Evolutionary conservation across 441 rosid genomes (phyloP), one percentile per base, ranked within the genome.

Genomic region (Pelargonium myrrhifolium): DNA sequence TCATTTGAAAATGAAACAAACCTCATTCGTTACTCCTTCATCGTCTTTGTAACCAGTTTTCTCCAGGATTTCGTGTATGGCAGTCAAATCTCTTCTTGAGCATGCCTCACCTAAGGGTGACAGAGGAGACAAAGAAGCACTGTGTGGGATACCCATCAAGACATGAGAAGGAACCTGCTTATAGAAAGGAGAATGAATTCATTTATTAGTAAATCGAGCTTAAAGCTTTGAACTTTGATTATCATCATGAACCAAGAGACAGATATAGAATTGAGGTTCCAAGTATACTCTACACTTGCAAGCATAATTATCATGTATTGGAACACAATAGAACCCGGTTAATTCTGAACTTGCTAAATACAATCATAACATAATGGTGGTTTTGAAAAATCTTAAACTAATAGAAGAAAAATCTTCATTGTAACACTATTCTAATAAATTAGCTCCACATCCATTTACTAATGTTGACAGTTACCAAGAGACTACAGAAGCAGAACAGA

Each of bases 31-130:
- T 66, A 83, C 86, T 24, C 97, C 98, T 66, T 87, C 97, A 17
- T 93, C 98, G 56, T 87, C 98, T 76, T 87, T 90, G 70, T 93
- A 93, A 55, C 94, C 86, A 43, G 84, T 64, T 20, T 77, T 85
- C 69, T 89, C 94, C 14, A 93, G 53, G 69, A 90, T 84, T 76
- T 90, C 96, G 20, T 84, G 96, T 28, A 93, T 82, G 47, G 94
- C 91, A 37, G 90, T 85, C 72, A 86, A 76, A 80, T 93, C 98
- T 75, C 77, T 82, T 75, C 89, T 83, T 18, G 76, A 74, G 71
- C 97, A 93, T 24, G 98, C 97, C 58, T 93, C 98, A 40, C 98
- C 97, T 12, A 93, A 79, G 10, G 94, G 85, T 4, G 92, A 76
- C 62, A 89, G 75, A 56, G 89, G 79, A 31, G 79, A 72, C 2